These are phyloP conservation scores for Metschnikowia colocasiae DNA, from an alignment of 805 yeast species.

Conservation along the genomic window DNA sequence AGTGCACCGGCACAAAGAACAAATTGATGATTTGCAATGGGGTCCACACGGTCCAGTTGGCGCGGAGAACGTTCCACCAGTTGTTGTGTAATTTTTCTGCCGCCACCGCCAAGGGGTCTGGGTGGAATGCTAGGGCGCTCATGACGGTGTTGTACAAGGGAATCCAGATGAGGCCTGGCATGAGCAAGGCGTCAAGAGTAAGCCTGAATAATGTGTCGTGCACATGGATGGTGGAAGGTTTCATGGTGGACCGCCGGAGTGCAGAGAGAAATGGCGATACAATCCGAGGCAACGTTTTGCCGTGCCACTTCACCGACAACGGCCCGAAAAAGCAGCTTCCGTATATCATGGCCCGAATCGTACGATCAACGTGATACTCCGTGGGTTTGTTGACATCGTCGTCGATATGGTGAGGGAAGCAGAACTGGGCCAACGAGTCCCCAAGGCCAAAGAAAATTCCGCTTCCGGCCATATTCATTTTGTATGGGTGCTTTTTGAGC, in stretches of 20 bases:
- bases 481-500: constrained; percentile 45
- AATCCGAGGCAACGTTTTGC: constrained; percentile 34
- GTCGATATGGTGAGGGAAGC: constrained; percentile 31
- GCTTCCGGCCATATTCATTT: constrained; percentile 52
- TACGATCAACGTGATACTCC: constrained; percentile 27
- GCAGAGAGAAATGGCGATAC: constrained; percentile 31
- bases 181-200: constrained; percentile 34
- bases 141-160: constrained; percentile 41
- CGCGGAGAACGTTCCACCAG: constrained; percentile 40
- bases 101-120: constrained; percentile 32
- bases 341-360: constrained; percentile 35
- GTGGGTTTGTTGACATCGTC: constrained; percentile 20
- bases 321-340: constrained; percentile 41
- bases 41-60: constrained; percentile 44
- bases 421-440: constrained; percentile 40
- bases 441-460: constrained; percentile 45
- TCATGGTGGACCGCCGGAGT: constrained; percentile 10
- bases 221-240: constrained; percentile 14
- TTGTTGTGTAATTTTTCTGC: constrained; percentile 31
- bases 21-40: constrained; percentile 36
- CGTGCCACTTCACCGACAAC: constrained; percentile 37
- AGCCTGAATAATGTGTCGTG: constrained; percentile 26
- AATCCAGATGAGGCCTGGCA: constrained; percentile 40
- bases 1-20: constrained; percentile 37
- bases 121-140: constrained; percentile 35